Evolutionary conservation across 345 rosid genomes (phyloP), one percentile per base, ranked within the genome.

Genomic region (Hevea brasiliensis): DNA sequence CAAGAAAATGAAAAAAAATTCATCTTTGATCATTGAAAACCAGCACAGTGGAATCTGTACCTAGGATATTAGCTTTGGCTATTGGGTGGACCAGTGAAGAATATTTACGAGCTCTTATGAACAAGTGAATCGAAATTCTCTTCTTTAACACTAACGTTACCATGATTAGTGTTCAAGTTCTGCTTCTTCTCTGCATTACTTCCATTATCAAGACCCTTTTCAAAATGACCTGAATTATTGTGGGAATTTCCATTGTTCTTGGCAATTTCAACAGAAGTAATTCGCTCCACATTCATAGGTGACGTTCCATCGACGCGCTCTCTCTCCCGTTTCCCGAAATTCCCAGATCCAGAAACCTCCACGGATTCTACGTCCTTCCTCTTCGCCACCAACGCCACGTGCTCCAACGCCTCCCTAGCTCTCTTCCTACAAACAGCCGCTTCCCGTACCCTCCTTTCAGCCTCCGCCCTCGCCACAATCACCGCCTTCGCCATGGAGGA

Each of bases 361-460:
- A 21, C 74, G 26, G 53, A 29, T 3, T 35, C 54, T 27, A 35
- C 51, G 14, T 67, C 60, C 59, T 67, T 61, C 48, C 67, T 77
- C 14, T 77, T 72, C n/a, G 51, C 42, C 29, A 73, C 67, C 53
- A 82, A 55, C 18, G 83, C 72, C 1, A 89, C 82, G 12, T 84
- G 76, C 72, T 88, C 93, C 32, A 93, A 71, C 14, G 93, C 89
- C 77, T 91, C 97, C 51, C 87, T 79, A 0, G 93, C 92, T 76
- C 87, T 89, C 83, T 86, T 91, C 74, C 81, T 82, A 5, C 89
- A 91, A 40, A 81, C 70, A 0, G 88, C 88, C 0, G 91, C 92
- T 48, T 91, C 98, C 75, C 70, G 72, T 0, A 72, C 93, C 72
- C 83, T 82, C 81, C 85, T 77, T 10, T 85, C 97, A 0, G 89